These are phyloP conservation scores for Arthrinium phaeospermum DNA, from an alignment of 2,329 filamentous ascomycete genomes.

Conservation along the genomic window DNA sequence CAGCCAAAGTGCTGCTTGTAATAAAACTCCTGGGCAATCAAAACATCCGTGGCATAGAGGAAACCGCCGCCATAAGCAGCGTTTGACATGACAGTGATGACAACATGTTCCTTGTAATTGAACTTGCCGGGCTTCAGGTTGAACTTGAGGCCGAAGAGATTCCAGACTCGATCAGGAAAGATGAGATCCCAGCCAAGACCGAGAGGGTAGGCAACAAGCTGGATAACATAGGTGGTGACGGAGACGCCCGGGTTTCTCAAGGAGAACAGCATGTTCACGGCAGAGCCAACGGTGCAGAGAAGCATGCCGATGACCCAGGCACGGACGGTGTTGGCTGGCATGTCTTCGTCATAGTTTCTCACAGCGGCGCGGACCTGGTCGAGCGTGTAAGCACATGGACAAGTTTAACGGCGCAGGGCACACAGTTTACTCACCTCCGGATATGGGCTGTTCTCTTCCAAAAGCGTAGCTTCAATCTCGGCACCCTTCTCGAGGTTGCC, in stretches of 20 bases:
- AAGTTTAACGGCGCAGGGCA: neutral
- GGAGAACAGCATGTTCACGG: slow-evolving; percentile 60
- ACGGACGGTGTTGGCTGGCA: slow-evolving; percentile 62
- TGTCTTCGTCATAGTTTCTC: slow-evolving; percentile 55
- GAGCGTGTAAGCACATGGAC: slow-evolving; percentile 20
- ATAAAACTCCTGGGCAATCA: slow-evolving; percentile 59
- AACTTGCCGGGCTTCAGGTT: slow-evolving; percentile 52
- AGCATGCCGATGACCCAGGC: slow-evolving; percentile 64
- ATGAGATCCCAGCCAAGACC: slow-evolving; percentile 43
- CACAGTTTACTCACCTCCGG: slow-evolving; percentile 44
- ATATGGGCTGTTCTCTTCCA: slow-evolving; percentile 63
- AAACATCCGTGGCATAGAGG: slow-evolving; percentile 61
- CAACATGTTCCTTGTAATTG: slow-evolving; percentile 52
- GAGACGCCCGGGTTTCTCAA: slow-evolving; percentile 55
- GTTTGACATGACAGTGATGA: slow-evolving; percentile 42
- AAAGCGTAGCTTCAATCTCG: slow-evolving; percentile 50
- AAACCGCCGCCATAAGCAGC: slow-evolving; percentile 55
- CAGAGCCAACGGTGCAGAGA: slow-evolving; percentile 63
- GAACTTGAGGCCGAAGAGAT: slow-evolving; percentile 41
- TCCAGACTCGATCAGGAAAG: slow-evolving; percentile 41
- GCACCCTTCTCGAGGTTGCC: slow-evolving; percentile 52
- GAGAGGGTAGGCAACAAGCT: slow-evolving; percentile 59
- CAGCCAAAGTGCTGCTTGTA: slow-evolving; percentile 59
- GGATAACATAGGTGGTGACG: slow-evolving; percentile 60
- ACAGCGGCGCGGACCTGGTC: slow-evolving; percentile 41